These are phyloP conservation scores for Clonostachys sp. DNA, from an alignment of 2,329 filamentous ascomycete species.

Conservation along the genomic window DNA sequence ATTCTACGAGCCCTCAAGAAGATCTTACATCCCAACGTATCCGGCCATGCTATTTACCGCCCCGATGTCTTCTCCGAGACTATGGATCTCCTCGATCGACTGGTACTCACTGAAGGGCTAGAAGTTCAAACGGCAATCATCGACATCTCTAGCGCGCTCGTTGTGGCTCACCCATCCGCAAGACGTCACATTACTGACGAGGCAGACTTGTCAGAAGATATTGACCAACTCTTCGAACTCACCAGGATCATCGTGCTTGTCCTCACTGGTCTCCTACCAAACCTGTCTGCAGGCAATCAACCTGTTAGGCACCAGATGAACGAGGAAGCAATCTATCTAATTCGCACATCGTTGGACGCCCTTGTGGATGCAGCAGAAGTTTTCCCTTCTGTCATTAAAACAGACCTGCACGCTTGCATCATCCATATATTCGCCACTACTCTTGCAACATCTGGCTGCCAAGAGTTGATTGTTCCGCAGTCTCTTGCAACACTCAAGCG, in stretches of 20 bases:
- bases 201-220: conserved; percentile 86
- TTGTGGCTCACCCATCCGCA: conserved; percentile 86
- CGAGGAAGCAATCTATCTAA: conserved; percentile 79
- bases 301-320: conserved; percentile 72
- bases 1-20: conserved; percentile 91
- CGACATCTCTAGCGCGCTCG: conserved; percentile 86
- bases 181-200: conserved; percentile 52
- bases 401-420: conserved; percentile 92
- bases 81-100: conserved; percentile 89
- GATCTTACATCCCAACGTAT: conserved; percentile 90
- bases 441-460: conserved; percentile 77
- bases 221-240: conserved; percentile 95
- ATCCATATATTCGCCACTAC: conserved; percentile 95
- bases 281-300: conserved; percentile 63
- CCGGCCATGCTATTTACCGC: conserved; percentile 93
- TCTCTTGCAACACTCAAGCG: conserved; percentile 87
- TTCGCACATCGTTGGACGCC: conserved; percentile 76
- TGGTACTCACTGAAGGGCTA: conserved; percentile 85
- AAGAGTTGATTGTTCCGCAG: conserved; percentile 83
- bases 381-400: conserved; percentile 94
- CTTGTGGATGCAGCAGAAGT: conserved; percentile 93
- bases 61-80: conserved; percentile 95
- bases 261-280: conserved; percentile 81
- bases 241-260: conserved; percentile 95
- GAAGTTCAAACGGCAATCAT: conserved; percentile 91